Evolutionary conservation across 2,329 filamentous ascomycete genomes (phyloP).

Genomic region (Claviceps lovelessii): DNA sequence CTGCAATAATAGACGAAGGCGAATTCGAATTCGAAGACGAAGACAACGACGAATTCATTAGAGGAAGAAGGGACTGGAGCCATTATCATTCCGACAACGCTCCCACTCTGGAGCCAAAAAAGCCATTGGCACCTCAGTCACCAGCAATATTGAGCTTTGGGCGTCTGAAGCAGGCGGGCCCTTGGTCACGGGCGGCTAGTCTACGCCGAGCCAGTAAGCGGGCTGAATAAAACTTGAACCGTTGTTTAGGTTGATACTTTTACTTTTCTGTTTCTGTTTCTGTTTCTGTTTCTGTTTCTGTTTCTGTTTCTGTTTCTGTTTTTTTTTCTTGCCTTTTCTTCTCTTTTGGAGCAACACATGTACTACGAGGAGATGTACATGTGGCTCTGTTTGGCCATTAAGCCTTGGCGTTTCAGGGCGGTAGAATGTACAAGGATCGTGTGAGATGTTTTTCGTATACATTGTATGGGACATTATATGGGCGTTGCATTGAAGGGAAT

Average conservation of each 20-base stretch:
- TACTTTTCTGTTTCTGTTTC: no score
- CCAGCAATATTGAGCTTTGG: conserved; percentile 34
- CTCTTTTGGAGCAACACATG: not conserved
- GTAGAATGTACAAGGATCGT: not conserved
- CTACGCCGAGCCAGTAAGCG: conserved; percentile 20
- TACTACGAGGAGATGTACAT: not conserved
- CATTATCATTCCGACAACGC: conserved; percentile 13
- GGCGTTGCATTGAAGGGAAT: not conserved
- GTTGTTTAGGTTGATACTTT: not conserved
- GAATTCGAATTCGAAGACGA: conserved; percentile 7
- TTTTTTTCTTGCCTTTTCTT: not conserved
- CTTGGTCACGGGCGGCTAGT: conserved; percentile 31
- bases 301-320: not conserved
- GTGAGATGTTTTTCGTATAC: not conserved
- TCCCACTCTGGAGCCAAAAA: conserved; percentile 10
- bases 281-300: not conserved
- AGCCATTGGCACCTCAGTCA: conserved; percentile 10
- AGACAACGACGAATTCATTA: conserved; percentile 15
- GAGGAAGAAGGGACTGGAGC: conserved; percentile 14
- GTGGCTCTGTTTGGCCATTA: not conserved
- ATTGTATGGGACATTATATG: not conserved
- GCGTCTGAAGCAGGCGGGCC: conserved; percentile 33
- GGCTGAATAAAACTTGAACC: conserved; percentile 1
- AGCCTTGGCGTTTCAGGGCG: not conserved
- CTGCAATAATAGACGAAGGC: conserved; percentile 10